Conservation (phyloP, 805 yeast genomes). For the Yamadazyma nakazawae region DNA sequence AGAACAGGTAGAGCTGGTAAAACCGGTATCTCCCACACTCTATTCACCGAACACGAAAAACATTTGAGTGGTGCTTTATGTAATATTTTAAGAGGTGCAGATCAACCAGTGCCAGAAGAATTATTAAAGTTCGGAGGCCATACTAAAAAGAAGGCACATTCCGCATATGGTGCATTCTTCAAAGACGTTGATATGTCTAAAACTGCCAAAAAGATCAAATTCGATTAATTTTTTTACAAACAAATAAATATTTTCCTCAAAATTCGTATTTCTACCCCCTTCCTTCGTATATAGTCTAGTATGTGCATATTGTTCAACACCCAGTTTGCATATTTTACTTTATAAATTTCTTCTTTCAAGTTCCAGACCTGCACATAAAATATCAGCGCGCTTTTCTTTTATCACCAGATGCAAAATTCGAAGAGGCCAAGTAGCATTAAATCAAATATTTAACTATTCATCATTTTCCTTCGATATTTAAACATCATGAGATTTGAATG, state of each 20-base stretch:
- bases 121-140: slow-evolving; percentile 94
- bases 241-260: not conserved
- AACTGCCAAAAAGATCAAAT: slow-evolving; percentile 87
- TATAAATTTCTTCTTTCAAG: not conserved
- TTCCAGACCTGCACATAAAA: not conserved
- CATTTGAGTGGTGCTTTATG: slow-evolving; percentile 92
- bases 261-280: not conserved
- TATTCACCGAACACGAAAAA: slow-evolving; percentile 95
- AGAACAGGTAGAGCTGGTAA: slow-evolving; percentile 98
- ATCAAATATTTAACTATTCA: not conserved
- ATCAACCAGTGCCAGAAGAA: slow-evolving; percentile 94
- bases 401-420: slow-evolving; percentile 7
- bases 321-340: not conserved
- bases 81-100: slow-evolving; percentile 89
- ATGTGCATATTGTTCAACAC: too few relatives aligned
- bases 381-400: slow-evolving; percentile 2
- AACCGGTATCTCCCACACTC: slow-evolving; percentile 90
- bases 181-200: slow-evolving; percentile 85
- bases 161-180: slow-evolving; percentile 97
- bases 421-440: slow-evolving; percentile 1
- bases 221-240: slow-evolving; percentile 38
- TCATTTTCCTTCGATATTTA: not conserved
- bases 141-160: slow-evolving; percentile 95
- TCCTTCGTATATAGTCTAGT: too few relatives aligned
- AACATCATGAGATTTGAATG: not conserved